These are phyloP conservation scores for Coemansia sp. DNA, from an alignment of 192 early-diverging fungal genomes.

Conservation along the genomic window DNA sequence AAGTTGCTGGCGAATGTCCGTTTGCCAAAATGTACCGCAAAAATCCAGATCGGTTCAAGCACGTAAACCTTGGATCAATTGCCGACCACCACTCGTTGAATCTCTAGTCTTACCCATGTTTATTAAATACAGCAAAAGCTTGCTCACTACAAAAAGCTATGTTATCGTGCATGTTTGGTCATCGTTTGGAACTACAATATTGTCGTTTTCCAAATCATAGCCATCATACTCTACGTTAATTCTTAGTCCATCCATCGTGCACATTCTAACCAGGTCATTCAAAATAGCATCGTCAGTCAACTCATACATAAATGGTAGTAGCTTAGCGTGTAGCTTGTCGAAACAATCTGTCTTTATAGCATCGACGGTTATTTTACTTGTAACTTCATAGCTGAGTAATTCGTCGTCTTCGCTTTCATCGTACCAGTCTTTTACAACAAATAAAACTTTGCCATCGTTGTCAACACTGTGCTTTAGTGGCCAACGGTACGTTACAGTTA, in stretches of 20 bases:
- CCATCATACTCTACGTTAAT: not conserved
- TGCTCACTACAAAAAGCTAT: not conserved
- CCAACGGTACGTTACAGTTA: not conserved
- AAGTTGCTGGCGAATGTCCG: constrained; percentile 38
- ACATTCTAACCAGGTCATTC: not conserved
- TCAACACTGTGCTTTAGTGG: not conserved
- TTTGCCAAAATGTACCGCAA: constrained; percentile 52
- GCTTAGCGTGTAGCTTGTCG: not conserved
- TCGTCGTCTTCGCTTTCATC: not conserved
- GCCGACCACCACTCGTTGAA: constrained; percentile 26
- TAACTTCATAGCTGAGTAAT: not conserved
- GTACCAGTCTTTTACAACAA: not conserved
- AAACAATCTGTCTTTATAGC: not conserved
- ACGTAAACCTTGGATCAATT: constrained; percentile 35
- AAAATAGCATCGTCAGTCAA: not conserved
- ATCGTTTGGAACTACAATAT: not conserved
- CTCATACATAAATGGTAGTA: not conserved
- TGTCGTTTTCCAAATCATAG: not conserved
- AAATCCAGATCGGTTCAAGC: constrained; percentile 38
- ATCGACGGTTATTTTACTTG: not conserved
- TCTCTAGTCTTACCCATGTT: constrained; percentile 7
- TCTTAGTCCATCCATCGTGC: not conserved
- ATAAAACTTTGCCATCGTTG: not conserved
- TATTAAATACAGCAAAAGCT: not conserved
- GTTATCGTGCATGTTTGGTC: not conserved